A percentile compares a stretch with the other conserved stretches of the same genome.
Evolutionary conservation across 345 rosid genomes (phyloP).

Genomic region (Rhodamnia rubescens): DNA sequence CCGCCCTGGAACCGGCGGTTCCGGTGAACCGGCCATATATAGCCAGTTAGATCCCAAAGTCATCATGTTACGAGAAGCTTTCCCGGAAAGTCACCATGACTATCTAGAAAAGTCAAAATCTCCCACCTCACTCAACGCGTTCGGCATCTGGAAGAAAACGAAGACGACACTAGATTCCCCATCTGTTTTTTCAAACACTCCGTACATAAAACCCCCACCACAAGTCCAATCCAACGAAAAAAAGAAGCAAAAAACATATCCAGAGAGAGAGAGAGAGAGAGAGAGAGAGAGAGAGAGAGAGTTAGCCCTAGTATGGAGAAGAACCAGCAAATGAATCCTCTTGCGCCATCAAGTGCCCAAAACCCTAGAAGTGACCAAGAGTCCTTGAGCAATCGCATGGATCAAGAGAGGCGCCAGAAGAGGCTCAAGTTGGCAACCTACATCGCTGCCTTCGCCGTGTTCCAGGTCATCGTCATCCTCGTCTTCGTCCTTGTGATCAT

Average conservation of each 20-base stretch:
- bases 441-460: conserved; percentile 5
- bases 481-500: conserved; percentile 8
- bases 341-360: not conserved
- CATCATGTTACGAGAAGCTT: not conserved
- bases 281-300: too few relatives aligned
- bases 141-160: not conserved
- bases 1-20: too few relatives aligned
- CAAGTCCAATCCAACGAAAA: not conserved
- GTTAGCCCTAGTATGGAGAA: not conserved
- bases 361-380: conserved; percentile 1
- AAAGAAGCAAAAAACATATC: not conserved
- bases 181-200: not conserved
- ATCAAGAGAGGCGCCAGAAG: conserved; percentile 4
- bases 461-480: conserved; percentile 7
- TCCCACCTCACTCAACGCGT: not conserved
- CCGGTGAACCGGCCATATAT: too few relatives aligned
- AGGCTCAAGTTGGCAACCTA: not conserved
- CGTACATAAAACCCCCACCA: not conserved
- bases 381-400: not conserved
- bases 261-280: too few relatives aligned
- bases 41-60: not conserved
- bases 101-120: not conserved
- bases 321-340: not conserved
- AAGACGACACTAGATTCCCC: not conserved
- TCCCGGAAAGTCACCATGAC: not conserved